These are phyloP conservation scores for Quercus lobata DNA, from an alignment of 331 rosid genomes.

Conservation along the genomic window DNA sequence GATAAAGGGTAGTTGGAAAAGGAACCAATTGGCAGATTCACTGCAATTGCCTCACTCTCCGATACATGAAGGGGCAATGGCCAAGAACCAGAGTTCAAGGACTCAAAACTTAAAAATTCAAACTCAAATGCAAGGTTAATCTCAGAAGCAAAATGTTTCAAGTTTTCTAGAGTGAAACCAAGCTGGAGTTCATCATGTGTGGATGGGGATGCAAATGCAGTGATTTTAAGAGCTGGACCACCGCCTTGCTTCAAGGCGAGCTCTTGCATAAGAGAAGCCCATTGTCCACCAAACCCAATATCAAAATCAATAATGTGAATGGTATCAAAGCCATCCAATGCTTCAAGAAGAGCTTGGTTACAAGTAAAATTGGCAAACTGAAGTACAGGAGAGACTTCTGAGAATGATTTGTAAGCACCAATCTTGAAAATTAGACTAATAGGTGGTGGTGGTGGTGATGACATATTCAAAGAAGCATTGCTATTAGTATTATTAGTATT, in stretches of 20 bases:
- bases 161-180: constrained; percentile 66
- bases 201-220: constrained; percentile 62
- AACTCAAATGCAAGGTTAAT: constrained; percentile 68
- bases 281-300: constrained; percentile 87
- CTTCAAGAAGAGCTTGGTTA: constrained; percentile 86
- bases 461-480: constrained; percentile 24
- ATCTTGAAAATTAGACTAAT: constrained; percentile 60
- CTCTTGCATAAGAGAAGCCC: constrained; percentile 94
- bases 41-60: constrained; percentile 66
- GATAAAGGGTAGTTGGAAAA: constrained; percentile 41
- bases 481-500: constrained; percentile 28
- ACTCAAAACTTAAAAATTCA: constrained; percentile 49
- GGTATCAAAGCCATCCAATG: constrained; percentile 55
- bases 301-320: constrained; percentile 77
- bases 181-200: constrained; percentile 60
- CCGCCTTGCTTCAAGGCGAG: constrained; percentile 57
- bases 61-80: constrained; percentile 43
- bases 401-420: constrained; percentile 82
- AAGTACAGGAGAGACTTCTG: constrained; percentile 81
- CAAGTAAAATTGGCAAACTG: constrained; percentile 84
- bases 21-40: constrained; percentile 58
- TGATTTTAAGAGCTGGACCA: constrained; percentile 62
- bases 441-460: constrained; percentile 31
- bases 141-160: constrained; percentile 66
- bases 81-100: constrained; percentile 62